Conservation (phyloP, 1,139 yeast genomes). For the Blastobotrys serpentis region DNA sequence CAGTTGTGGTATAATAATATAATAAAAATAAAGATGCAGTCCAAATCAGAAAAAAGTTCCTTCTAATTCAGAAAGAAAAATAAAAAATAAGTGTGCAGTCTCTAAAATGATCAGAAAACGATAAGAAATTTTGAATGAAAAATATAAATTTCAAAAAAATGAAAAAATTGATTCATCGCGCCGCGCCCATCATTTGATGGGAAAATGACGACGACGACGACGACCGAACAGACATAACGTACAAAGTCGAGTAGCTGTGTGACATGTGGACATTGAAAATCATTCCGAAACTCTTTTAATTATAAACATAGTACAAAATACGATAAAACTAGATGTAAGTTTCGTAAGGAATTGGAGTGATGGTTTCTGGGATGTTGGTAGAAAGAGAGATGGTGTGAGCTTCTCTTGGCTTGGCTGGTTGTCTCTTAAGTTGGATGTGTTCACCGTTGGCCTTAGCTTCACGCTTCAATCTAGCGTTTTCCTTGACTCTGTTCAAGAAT, state of each 20-base stretch:
- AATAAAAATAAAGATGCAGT: no score
- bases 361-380: constrained; percentile 88
- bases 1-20: no score
- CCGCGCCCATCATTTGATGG: no score
- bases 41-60: no score
- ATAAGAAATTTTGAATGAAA: background rate
- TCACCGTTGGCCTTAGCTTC: constrained; percentile 97
- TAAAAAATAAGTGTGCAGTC: no score
- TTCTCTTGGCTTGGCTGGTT: constrained; percentile 96
- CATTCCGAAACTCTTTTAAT: constrained; percentile 8
- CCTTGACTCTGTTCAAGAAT: constrained; percentile 96
- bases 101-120: no score
- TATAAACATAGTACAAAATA: constrained; percentile 9
- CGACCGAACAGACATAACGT: no score
- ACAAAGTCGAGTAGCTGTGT: no score
- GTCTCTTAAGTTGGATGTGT: constrained; percentile 92
- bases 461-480: constrained; percentile 88
- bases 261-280: background rate
- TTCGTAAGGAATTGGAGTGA: constrained; percentile 99
- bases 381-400: constrained; percentile 75
- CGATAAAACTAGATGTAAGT: constrained; percentile 76
- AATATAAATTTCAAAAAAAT: background rate
- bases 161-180: background rate
- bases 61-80: no score
- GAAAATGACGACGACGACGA: no score